These are phyloP conservation scores for Diplodia corticola DNA, from an alignment of 2,329 filamentous ascomycete genomes.

Conservation along the genomic window DNA sequence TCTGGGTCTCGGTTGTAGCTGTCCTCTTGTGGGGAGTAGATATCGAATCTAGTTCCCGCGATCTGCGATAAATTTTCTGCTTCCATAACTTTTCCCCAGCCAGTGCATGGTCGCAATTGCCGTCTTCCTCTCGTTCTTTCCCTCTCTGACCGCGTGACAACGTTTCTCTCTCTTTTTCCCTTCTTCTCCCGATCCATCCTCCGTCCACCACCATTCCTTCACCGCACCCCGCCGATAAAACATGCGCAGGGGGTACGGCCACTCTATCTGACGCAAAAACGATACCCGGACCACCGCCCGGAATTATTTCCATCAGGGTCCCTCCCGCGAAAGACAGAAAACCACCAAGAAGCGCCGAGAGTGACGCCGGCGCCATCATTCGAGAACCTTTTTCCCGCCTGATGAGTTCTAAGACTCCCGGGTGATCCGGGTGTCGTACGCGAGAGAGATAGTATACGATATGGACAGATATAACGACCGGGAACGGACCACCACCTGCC, in stretches of 20 bases:
- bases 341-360: not conserved
- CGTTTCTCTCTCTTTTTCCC: constrained; percentile 22
- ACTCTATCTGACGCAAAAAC: no score
- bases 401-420: not conserved
- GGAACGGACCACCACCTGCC: not conserved
- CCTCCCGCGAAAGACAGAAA: no score
- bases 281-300: no score
- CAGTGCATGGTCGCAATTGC: no score
- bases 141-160: not conserved
- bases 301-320: no score
- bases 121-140: no score
- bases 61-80: not conserved
- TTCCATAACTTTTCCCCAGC: not conserved
- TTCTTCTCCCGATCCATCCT: no score
- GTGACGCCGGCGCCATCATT: not conserved
- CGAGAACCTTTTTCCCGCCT: not conserved
- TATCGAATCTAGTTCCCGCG: constrained; percentile 10
- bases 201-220: no score
- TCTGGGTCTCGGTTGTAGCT: not conserved
- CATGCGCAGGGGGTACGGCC: no score
- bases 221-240: no score
- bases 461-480: not conserved
- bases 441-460: not conserved
- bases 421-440: not conserved
- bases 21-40: not conserved